These are phyloP conservation scores for Murraya koenigii DNA, from an alignment of 345 rosid species.

Conservation along the genomic window DNA sequence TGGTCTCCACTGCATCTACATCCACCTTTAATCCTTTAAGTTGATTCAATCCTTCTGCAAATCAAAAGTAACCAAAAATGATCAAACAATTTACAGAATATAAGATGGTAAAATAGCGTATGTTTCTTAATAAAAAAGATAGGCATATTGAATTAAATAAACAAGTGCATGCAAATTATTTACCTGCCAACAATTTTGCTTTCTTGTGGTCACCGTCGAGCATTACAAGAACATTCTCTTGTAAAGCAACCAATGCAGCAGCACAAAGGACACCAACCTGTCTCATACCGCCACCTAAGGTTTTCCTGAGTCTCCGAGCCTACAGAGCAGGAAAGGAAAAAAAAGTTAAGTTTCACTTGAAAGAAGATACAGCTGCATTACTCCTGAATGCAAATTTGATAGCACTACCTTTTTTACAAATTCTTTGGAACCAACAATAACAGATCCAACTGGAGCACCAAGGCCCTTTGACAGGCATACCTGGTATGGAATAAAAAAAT, in stretches of 20 bases:
- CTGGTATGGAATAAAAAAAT: constrained; percentile 28
- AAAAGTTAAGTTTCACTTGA: neutral
- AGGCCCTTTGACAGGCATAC: constrained; percentile 88
- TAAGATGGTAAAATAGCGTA: neutral
- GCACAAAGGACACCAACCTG: constrained; percentile 83
- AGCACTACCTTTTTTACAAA: constrained; percentile 66
- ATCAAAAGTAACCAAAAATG: constrained; percentile 4
- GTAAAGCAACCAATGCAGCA: constrained; percentile 75
- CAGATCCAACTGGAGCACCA: constrained; percentile 94
- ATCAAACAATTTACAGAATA: neutral
- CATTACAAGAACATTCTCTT: constrained; percentile 52
- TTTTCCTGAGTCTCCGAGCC: constrained; percentile 87
- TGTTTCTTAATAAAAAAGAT: neutral
- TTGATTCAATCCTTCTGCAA: constrained; percentile 65
- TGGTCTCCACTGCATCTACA: constrained; percentile 73
- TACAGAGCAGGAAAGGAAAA: constrained; percentile 15
- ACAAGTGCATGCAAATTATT: neutral
- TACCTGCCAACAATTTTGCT: constrained; percentile 80
- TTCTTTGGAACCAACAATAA: constrained; percentile 78
- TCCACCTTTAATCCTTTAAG: constrained; percentile 70
- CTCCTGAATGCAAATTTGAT: neutral
- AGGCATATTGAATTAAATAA: neutral
- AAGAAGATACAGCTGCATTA: neutral
- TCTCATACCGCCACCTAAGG: constrained; percentile 97
- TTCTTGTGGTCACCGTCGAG: constrained; percentile 81